Evolutionary conservation across 305 asterid species (phyloP), one percentile per base, ranked within the genome.

Genomic region (Fraxinus dipetala): DNA sequence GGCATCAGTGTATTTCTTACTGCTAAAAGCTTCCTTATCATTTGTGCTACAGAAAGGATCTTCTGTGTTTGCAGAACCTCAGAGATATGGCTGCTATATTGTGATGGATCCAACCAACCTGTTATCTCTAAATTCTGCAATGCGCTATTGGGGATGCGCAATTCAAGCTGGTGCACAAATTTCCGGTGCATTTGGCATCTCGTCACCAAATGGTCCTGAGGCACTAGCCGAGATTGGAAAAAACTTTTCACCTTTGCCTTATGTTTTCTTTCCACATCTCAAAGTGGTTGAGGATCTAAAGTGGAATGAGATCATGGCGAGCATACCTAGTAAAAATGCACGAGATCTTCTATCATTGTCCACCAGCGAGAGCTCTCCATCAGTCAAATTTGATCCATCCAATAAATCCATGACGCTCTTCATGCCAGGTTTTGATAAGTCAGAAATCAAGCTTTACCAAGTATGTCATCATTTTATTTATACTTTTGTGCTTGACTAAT

Each of bases 381-480:
- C 97, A 0, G 95, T 92, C 78, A 86, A 32, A 61, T 94, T 94
- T 63, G 94, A 94, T 85, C 87, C 89, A 5, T 78, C 89, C 76
- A 87, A 83, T 78, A 96, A 90, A 85, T 87, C 96, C 0, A 90
- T 96, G 87, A 90, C 92, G 63, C 98, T 93, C 48, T 92, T 93
- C 90, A 91, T 96, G 97, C 99, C 99, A 16, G 98, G 99, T 77
- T 96, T 96, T 79, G 97, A 96, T 90, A 94, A 96, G 92, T 96
- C 98, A 20, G 98, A 96, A 86, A 94, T 96, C 91, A 96, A 96
- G 91, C 93, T 96, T 65, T 96, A 86, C 88, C 98, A 96, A 83
- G 99, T 94, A 90, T 13, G 92, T 45, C 8, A 36, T 77, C 3
- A 40, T 16, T 38, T 65, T 5, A 22, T 11, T 20, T 59, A 18